phyloP scores from a whole-genome alignment of 2,329 filamentous ascomycete genomes.

The Paraconiothyrium brasiliense region DNA sequence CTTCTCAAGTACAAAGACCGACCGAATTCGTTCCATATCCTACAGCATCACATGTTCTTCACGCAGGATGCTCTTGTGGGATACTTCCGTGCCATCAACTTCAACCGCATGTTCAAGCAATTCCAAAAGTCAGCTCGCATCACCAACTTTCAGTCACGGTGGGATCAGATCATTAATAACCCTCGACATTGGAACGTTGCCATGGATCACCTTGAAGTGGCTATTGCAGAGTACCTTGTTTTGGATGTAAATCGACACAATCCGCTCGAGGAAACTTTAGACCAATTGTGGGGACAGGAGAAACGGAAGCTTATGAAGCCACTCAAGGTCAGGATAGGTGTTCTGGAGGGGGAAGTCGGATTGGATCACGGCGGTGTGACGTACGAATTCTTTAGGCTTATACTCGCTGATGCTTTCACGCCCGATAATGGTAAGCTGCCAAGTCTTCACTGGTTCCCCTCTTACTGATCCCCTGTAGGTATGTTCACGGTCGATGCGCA shows the following conservation, averaged over 20 bases:
- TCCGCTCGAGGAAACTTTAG: constrained; percentile 64
- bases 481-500: constrained; percentile 81
- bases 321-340: constrained; percentile 86
- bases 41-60: constrained; percentile 86
- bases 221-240: constrained; percentile 53
- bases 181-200: constrained; percentile 35
- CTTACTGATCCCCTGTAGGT: constrained; percentile 50
- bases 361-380: constrained; percentile 95
- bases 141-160: constrained; percentile 37
- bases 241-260: constrained; percentile 55
- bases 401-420: constrained; percentile 80
- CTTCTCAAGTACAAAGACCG: constrained; percentile 73
- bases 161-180: constrained; percentile 36
- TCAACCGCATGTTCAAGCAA: constrained; percentile 82
- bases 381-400: constrained; percentile 92
- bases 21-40: constrained; percentile 73
- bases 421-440: constrained; percentile 71
- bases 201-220: constrained; percentile 44
- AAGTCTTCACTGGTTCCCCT: neutral
- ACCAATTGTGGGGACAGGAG: constrained; percentile 90
- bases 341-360: constrained; percentile 82
- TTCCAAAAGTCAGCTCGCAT: constrained; percentile 64
- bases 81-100: constrained; percentile 90
- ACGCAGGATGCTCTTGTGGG: constrained; percentile 75
- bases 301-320: constrained; percentile 83